phyloP scores from a whole-genome alignment of 495 filamentous ascomycete species.

The Collariella sp. region DNA sequence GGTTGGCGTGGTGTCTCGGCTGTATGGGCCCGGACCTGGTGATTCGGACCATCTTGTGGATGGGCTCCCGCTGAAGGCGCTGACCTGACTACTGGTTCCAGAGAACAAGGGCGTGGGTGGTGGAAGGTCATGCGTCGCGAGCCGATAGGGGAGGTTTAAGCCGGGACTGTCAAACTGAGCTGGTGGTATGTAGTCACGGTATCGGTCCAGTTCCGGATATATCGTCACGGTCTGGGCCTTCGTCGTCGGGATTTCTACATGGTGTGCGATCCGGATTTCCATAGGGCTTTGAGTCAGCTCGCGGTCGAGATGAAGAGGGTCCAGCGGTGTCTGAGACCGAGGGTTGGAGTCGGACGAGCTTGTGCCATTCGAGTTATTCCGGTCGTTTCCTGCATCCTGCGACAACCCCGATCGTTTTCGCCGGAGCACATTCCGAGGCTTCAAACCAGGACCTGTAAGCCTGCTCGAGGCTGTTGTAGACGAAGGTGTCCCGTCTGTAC shows the following conservation, averaged over 20 bases:
- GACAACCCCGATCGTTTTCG: conserved; percentile 42
- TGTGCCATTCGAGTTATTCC: conserved; percentile 29
- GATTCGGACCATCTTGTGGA: conserved; percentile 94
- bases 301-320: conserved; percentile 30
- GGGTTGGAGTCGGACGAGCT: conserved; percentile 34
- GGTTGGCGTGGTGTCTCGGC: conserved; percentile 87
- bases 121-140: conserved; percentile 53
- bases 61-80: conserved; percentile 64
- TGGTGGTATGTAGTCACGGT: conserved; percentile 33
- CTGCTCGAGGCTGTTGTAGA: conserved; percentile 14
- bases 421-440: conserved; percentile 35
- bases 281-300: conserved; percentile 33
- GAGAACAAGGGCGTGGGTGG: conserved; percentile 58
- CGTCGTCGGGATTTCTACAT: conserved; percentile 26
- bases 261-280: conserved; percentile 30
- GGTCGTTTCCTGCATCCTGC: conserved; percentile 26
- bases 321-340: conserved; percentile 25
- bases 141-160: conserved; percentile 35
- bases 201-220: conserved; percentile 49
- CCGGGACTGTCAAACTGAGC: conserved; percentile 20
- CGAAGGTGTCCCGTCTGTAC: conserved; percentile 1
- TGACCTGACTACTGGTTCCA: conserved; percentile 43
- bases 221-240: conserved; percentile 31
- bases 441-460: conserved; percentile 15
- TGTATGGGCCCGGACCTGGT: conserved; percentile 70